Base-by-base conservation (phyloP, 2,329 filamentous ascomycete genomes). In the Ophiostoma quercus region DNA sequence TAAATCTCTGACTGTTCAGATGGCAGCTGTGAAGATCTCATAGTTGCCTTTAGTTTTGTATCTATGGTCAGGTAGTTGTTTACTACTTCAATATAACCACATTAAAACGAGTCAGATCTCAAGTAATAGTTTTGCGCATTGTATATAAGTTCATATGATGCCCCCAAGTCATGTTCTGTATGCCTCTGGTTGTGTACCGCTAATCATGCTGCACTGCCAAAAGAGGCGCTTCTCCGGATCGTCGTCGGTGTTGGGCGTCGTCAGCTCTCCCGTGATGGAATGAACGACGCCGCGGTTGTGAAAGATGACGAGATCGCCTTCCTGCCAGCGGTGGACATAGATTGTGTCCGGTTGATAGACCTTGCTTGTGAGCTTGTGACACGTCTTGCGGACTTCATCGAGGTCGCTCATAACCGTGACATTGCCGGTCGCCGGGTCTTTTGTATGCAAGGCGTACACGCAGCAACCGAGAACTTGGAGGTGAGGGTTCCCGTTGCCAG, bases 321-420 rank as follows among this genome's bases (percentile, higher is more conserved):
- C 60, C 29, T 63, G 60, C 60, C 60, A 63, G 12, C 60, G 60
- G 60, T 63, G 60, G 7, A 63, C 60, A 39, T 63, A 63, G 60
- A 63, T 14, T 2, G 60, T 63, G 29, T 37, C 14, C 4, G 60
- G 60, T 32, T 37, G 29, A 16, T 63, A 63, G 1, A 63, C 60
- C 19, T 39, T 63, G 60, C 60, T 34, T 19, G 60, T 63, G 29
- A 63, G 32, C 16, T 16, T 34, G 60, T 63, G 60, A 32, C 60
- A 63, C 16, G 60, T 63, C 60, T 37, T 63, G 60, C 60, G 60
- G 29, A 63, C 60, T 16, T 63, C 16, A 1, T 39, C 60, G 7
- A 63, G 60, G 5, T 39, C 60, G 16, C 60, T 37, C 60, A 63
- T 63, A 2, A 63, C 60, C 1, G 60, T 63, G 0, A 63, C 32